Base-by-base conservation (phyloP, 2,329 filamentous ascomycete genomes). In the Colletotrichum trifolii region DNA sequence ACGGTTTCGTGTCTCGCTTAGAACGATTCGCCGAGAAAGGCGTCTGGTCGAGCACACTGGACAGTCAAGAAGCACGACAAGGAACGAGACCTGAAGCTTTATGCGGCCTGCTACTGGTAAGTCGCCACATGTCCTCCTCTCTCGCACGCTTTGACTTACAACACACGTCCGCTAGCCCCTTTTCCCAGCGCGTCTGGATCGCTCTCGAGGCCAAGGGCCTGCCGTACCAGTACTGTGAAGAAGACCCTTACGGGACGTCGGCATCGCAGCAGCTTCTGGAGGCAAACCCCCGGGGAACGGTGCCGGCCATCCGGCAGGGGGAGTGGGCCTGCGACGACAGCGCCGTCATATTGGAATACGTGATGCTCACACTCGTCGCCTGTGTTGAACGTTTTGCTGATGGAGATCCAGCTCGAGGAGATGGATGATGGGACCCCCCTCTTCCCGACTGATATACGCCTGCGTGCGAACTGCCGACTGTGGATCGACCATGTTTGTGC, bases 111-210 rank as follows among this genome's bases (percentile, higher is more conserved):
- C 74, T 96, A 94, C 76, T 96, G 93, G 91, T 93, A 80, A 71
- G 82, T 77, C 48, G 59, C 38, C 38, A 25, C 25, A 25, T 25
- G 38, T 40, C 38, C 38, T 13, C 38, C 38, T 7, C 25, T 25
- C 25, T 25, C 25, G 25, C 3, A 5, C 25, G 4, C 25, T 4
- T 5, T 25, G 3, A 4, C 4, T 25, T 5, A 4, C 4, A 3
- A 4, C 25, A 25, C 25, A 25, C 25, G 25, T 25, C 55, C 49
- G 67, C 8, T 48, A 92, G 91, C 73, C 93, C 93, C 34, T 96
- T 95, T 74, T 93, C 93, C 2, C 93, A 96, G 74, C 88, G 93
- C 15, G 91, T 96, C 34, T 97, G 93, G 93, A 96, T 97, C 68
- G 91, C 93, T 1, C 83, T 97, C 40, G 93, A 97, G 75, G 83